These are phyloP conservation scores for Umbelopsis ramanniana DNA, from an alignment of 192 early-diverging fungal species.

Conservation along the genomic window DNA sequence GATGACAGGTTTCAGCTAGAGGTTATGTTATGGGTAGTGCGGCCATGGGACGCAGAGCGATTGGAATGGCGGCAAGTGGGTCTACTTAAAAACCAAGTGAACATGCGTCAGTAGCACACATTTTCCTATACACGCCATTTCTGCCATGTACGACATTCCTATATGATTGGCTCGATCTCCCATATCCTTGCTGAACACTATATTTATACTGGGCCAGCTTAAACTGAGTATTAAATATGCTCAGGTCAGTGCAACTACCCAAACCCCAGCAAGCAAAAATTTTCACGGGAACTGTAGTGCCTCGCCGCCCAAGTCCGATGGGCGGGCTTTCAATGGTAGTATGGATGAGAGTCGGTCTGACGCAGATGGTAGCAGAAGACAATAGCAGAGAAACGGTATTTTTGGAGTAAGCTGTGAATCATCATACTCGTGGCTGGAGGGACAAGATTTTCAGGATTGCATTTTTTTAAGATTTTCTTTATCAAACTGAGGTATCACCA, in stretches of 20 bases:
- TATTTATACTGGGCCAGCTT: background rate
- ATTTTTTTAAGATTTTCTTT: too few relatives aligned
- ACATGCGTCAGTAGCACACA: too few relatives aligned
- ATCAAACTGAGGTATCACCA: too few relatives aligned
- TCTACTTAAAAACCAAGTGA: too few relatives aligned
- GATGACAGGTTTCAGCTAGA: too few relatives aligned
- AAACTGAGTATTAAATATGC: background rate
- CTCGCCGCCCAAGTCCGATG: slow-evolving; percentile 10
- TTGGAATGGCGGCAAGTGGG: too few relatives aligned
- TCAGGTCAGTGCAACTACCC: slow-evolving; percentile 5
- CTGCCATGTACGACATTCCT: background rate
- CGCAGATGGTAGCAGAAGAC: background rate
- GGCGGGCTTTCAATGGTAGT: background rate
- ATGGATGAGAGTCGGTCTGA: background rate
- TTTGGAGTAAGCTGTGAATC: too few relatives aligned
- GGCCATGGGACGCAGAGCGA: too few relatives aligned
- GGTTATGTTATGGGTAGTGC: too few relatives aligned
- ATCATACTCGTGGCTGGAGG: too few relatives aligned
- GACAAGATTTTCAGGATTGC: too few relatives aligned
- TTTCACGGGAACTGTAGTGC: slow-evolving; percentile 8
- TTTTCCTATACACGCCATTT: background rate
- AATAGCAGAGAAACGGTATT: background rate
- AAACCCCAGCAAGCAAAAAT: slow-evolving; percentile 1
- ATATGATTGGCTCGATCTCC: slow-evolving; percentile 3
- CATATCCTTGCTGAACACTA: background rate